Conservation (phyloP, 2,329 filamentous ascomycete genomes). For the Neospermospora avenae region DNA sequence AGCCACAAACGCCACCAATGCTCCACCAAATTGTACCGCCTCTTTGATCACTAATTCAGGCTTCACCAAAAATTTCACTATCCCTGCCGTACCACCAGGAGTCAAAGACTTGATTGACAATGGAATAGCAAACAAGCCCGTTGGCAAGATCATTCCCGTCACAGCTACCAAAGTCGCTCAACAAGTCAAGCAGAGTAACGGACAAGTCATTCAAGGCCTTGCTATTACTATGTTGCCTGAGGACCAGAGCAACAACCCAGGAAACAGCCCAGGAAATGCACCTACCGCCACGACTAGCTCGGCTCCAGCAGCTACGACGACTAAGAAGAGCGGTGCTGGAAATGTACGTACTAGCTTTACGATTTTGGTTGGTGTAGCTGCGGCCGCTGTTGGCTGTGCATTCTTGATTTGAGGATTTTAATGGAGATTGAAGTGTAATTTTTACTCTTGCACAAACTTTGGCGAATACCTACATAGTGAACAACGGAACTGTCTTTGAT, state of each 20-base stretch:
- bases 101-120: conserved; percentile 71
- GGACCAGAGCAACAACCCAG: conserved; percentile 53
- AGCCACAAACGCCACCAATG: conserved; percentile 50
- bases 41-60: conserved; percentile 63
- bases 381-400: conserved; percentile 5
- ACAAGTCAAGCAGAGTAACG: conserved; percentile 54
- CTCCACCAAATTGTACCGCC: conserved; percentile 61
- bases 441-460: conserved; percentile 20
- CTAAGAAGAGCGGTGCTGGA: conserved; percentile 25
- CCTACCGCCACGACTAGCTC: conserved; percentile 9
- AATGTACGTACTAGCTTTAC: conserved; percentile 14
- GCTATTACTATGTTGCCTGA: conserved; percentile 51
- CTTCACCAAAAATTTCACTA: conserved; percentile 77
- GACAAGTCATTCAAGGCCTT: conserved; percentile 59
- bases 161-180: conserved; percentile 50
- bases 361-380: conserved; percentile 8
- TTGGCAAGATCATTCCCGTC: conserved; percentile 62
- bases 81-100: conserved; percentile 66
- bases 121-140: conserved; percentile 64
- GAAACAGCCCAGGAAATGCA: conserved; percentile 42
- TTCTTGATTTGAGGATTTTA: conserved; percentile 1
- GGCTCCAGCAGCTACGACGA: conserved; percentile 23
- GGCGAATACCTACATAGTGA: conserved; percentile 3
- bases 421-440: not conserved
- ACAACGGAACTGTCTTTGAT: not conserved